Conservation (phyloP, 148 eudicot species). For the Silene conica region DNA sequence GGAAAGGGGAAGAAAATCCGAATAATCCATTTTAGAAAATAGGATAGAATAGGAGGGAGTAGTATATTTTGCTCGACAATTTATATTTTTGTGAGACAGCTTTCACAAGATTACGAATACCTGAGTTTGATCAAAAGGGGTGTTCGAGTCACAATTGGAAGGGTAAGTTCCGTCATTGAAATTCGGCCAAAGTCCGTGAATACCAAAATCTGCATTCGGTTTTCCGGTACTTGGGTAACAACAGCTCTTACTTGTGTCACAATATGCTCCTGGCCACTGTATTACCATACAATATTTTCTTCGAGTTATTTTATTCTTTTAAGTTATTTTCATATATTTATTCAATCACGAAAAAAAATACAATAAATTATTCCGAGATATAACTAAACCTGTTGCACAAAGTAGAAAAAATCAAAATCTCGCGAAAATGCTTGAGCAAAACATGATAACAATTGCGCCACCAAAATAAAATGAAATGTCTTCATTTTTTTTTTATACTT, state of each 20-base stretch:
- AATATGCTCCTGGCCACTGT: conserved; percentile 82
- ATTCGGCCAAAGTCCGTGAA: conserved; percentile 86
- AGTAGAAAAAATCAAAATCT: conserved; percentile 54
- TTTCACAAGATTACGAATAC: too few species aligned
- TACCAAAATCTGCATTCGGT: conserved; percentile 56
- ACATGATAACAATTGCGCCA: conserved; percentile 16
- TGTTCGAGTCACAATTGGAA: conserved; percentile 44
- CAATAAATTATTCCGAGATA: not conserved
- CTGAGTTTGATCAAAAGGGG: conserved; percentile 36
- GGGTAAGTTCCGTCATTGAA: conserved; percentile 53
- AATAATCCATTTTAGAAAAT: too few species aligned
- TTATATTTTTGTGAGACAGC: too few species aligned
- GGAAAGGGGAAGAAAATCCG: too few species aligned
- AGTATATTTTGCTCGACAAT: too few species aligned
- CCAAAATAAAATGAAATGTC: conserved; percentile 25
- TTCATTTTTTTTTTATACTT: not conserved
- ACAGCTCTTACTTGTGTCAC: conserved; percentile 43
- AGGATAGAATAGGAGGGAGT: too few species aligned
- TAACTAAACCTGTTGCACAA: conserved; percentile 61
- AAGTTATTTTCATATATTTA: too few species aligned
- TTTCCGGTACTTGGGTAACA: conserved; percentile 65
- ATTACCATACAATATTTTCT: too few species aligned
- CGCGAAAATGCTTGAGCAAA: conserved; percentile 25
- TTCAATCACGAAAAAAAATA: not conserved
- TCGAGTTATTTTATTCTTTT: too few species aligned